These are phyloP conservation scores for Cladosporium sp. DNA, from an alignment of 2,329 filamentous ascomycete genomes.

Conservation along the genomic window DNA sequence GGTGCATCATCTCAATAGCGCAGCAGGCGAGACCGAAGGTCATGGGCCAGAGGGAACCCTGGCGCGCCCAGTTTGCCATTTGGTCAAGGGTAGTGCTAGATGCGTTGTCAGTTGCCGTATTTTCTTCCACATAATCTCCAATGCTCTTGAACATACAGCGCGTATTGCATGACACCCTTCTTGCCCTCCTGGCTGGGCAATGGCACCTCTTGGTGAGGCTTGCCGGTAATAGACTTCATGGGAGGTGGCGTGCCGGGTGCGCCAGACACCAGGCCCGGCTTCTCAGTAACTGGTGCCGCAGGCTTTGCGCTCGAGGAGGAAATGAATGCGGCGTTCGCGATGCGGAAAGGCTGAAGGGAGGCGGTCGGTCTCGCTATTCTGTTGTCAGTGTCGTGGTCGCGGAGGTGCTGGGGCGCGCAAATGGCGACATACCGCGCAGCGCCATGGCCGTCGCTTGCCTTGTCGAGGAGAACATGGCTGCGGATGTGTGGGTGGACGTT, in stretches of 20 bases:
- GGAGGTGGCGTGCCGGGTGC: slow-evolving; percentile 49
- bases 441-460: slow-evolving; percentile 50
- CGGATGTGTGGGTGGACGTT: slow-evolving; percentile 14
- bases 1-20: slow-evolving; percentile 89
- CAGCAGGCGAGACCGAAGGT: slow-evolving; percentile 87
- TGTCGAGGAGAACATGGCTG: slow-evolving; percentile 47
- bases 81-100: slow-evolving; percentile 70
- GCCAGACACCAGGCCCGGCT: slow-evolving; percentile 47
- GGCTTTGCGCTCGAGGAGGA: slow-evolving; percentile 61
- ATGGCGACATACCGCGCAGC: slow-evolving; percentile 46
- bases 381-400: slow-evolving; percentile 21
- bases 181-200: slow-evolving; percentile 73
- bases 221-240: slow-evolving; percentile 44
- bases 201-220: slow-evolving; percentile 63
- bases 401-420: slow-evolving; percentile 7
- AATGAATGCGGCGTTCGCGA: slow-evolving; percentile 55
- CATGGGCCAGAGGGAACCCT: slow-evolving; percentile 83
- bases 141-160: slow-evolving; percentile 59
- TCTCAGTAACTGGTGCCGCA: slow-evolving; percentile 54
- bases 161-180: slow-evolving; percentile 79
- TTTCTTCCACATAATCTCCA: not conserved
- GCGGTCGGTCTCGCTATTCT: slow-evolving; percentile 59
- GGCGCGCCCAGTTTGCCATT: slow-evolving; percentile 77
- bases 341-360: slow-evolving; percentile 60
- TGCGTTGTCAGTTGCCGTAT: slow-evolving; percentile 17